phyloP scores from a whole-genome alignment of 208 protist species.

The Crithidia sp. region DNA sequence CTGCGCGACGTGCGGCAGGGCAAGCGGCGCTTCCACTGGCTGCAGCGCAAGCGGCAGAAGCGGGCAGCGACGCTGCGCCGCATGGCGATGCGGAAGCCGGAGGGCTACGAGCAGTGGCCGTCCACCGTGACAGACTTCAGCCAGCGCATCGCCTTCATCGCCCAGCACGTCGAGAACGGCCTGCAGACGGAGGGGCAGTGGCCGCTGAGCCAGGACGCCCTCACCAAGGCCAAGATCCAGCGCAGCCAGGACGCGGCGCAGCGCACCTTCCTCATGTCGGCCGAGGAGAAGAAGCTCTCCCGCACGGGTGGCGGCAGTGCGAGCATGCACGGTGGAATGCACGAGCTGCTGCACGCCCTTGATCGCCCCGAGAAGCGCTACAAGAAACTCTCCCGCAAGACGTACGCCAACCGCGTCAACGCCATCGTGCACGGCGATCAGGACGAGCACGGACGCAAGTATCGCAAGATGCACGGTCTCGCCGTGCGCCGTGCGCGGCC shows the following conservation, averaged over 20 bases:
- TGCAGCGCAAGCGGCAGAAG: constrained; percentile 81
- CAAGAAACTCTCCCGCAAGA: constrained; percentile 80
- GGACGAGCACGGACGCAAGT: constrained; percentile 83
- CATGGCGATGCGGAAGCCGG: constrained; percentile 81
- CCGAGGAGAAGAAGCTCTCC: constrained; percentile 54
- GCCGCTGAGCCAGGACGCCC: constrained; percentile 68
- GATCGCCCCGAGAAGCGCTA: constrained; percentile 64
- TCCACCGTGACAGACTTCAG: constrained; percentile 80
- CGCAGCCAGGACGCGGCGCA: constrained; percentile 63
- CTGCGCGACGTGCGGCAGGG: constrained; percentile 79
- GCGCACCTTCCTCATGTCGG: constrained; percentile 65
- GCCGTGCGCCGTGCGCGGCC: constrained; percentile 55
- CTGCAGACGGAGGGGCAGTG: constrained; percentile 81
- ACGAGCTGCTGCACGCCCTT: constrained; percentile 54
- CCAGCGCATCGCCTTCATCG: constrained; percentile 84
- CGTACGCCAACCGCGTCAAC: constrained; percentile 87
- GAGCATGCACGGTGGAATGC: constrained; percentile 43
- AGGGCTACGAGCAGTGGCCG: constrained; percentile 74
- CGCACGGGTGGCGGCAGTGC: not conserved
- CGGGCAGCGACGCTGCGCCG: constrained; percentile 63
- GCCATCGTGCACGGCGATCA: constrained; percentile 88
- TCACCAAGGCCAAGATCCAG: constrained; percentile 58
- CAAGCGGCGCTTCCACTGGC: constrained; percentile 85
- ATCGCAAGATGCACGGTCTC: constrained; percentile 56
- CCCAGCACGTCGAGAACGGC: constrained; percentile 88